A percentile compares a stretch with the other conserved stretches of the same genome.
Evolutionary conservation across 805 yeast genomes (phyloP).

Genomic region (Saccharomycopsis olivae): DNA sequence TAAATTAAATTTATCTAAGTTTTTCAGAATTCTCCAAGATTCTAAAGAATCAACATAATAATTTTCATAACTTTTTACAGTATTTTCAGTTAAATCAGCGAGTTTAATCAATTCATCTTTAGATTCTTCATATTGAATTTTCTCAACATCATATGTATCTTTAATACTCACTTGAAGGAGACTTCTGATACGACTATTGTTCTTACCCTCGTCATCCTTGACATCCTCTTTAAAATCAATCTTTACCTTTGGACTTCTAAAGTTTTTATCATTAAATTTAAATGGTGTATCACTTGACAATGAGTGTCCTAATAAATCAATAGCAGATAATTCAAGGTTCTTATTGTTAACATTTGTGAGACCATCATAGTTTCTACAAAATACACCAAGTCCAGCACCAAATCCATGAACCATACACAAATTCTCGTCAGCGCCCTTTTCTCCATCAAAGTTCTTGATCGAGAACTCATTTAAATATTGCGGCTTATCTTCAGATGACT

Average conservation of each 20-base stretch:
- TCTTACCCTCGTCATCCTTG: background rate
- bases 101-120: slow-evolving; percentile 23
- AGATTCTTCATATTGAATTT: slow-evolving; percentile 9
- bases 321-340: slow-evolving; percentile 39
- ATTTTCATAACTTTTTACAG: slow-evolving; percentile 37
- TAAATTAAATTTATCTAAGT: slow-evolving; percentile 44
- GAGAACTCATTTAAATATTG: background rate
- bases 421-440: background rate
- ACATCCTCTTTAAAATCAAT: background rate
- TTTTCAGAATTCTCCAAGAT: slow-evolving; percentile 44
- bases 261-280: slow-evolving; percentile 28
- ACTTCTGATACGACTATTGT: slow-evolving; percentile 17
- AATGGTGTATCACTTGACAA: slow-evolving; percentile 30
- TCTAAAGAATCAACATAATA: slow-evolving; percentile 53
- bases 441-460: background rate
- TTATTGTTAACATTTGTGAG: slow-evolving; percentile 36
- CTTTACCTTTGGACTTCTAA: slow-evolving; percentile 30
- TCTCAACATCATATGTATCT: slow-evolving; percentile 20
- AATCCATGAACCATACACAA: slow-evolving; percentile 85
- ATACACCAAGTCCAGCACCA: slow-evolving; percentile 85
- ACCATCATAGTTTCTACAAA: slow-evolving; percentile 54
- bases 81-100: slow-evolving; percentile 27
- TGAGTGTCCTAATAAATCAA: slow-evolving; percentile 68
- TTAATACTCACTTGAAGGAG: slow-evolving; percentile 1
- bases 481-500: too few relatives aligned